These are phyloP conservation scores for Benincasa hispida DNA, from an alignment of 306 rosid genomes.

Conservation along the genomic window DNA sequence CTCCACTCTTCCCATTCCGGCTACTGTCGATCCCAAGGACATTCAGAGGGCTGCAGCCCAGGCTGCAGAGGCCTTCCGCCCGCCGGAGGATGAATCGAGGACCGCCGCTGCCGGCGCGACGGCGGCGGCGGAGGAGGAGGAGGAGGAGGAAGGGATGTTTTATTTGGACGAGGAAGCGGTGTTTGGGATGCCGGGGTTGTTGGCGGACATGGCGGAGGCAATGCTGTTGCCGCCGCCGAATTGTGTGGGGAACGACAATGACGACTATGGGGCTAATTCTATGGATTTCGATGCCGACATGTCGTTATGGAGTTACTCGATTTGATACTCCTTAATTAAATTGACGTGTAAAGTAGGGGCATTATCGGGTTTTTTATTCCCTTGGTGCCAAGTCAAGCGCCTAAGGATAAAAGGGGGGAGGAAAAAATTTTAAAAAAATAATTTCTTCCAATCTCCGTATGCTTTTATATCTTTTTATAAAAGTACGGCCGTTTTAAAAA, in stretches of 20 bases:
- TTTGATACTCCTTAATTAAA: neutral
- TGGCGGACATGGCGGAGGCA: conserved; percentile 53
- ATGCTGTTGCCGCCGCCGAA: conserved; percentile 50
- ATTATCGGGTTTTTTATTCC: neutral
- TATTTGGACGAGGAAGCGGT: conserved; percentile 30
- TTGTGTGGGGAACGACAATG: conserved; percentile 4
- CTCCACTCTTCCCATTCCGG: conserved; percentile 38
- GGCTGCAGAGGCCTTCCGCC: conserved; percentile 60
- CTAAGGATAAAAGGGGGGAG: too few relatives aligned
- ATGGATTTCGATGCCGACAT: conserved; percentile 1
- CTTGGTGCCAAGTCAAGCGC: too few relatives aligned
- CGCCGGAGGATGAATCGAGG: neutral
- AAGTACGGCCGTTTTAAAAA: too few relatives aligned
- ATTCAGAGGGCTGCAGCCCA: conserved; percentile 45
- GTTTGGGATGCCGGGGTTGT: conserved; percentile 38
- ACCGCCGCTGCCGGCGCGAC: neutral
- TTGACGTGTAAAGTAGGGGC: neutral
- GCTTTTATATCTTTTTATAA: too few relatives aligned
- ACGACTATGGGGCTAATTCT: conserved; percentile 42
- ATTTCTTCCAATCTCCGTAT: too few relatives aligned
- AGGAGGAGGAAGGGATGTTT: conserved; percentile 6
- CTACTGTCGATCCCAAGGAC: conserved; percentile 31
- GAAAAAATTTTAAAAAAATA: too few relatives aligned
- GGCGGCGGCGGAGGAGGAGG: neutral
- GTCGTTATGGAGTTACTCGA: conserved; percentile 14